Evolutionary conservation across 192 early-diverging fungal genomes (phyloP).

Genomic region (Coemansia sp.): DNA sequence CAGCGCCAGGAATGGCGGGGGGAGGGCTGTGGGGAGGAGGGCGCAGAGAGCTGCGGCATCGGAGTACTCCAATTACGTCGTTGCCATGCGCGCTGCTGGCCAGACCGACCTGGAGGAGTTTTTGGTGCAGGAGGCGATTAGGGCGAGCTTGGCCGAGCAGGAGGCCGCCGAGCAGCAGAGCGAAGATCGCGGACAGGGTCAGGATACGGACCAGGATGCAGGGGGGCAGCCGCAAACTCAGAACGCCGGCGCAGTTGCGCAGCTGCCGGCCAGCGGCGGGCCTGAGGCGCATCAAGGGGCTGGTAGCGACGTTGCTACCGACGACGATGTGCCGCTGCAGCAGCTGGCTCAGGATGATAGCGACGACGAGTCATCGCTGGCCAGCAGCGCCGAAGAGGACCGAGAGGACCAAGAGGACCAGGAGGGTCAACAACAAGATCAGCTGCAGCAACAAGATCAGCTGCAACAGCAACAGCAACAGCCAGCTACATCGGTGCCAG

Average conservation of each 20-base stretch:
- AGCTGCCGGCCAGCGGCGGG: too few species aligned
- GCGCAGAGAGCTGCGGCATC: slow-evolving; percentile 19
- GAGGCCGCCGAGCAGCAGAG: slow-evolving; percentile 53
- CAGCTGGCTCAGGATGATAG: not conserved
- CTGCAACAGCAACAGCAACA: not conserved
- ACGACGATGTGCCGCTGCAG: not conserved
- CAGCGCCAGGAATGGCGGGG: slow-evolving; percentile 18
- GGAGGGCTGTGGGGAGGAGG: slow-evolving; percentile 5
- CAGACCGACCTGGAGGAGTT: slow-evolving; percentile 83
- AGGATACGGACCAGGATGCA: not conserved
- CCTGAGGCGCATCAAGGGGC: too few species aligned
- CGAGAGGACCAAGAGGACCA: not conserved
- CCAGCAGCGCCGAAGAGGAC: not conserved
- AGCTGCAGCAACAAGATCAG: slow-evolving; percentile 4
- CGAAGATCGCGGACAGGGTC: not conserved
- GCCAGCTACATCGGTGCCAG: not conserved
- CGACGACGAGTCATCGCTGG: not conserved
- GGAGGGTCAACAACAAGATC: too few species aligned
- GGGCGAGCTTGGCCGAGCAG: slow-evolving; percentile 66
- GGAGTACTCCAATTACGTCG: slow-evolving; percentile 60
- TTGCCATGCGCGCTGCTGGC: slow-evolving; percentile 68
- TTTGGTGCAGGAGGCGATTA: slow-evolving; percentile 90
- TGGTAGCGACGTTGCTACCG: not conserved
- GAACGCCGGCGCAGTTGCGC: too few species aligned
- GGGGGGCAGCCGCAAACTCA: not conserved